Evolutionary conservation across 176 grass and related monocot species (phyloP).

Genomic region (Ensete ventricosum): DNA sequence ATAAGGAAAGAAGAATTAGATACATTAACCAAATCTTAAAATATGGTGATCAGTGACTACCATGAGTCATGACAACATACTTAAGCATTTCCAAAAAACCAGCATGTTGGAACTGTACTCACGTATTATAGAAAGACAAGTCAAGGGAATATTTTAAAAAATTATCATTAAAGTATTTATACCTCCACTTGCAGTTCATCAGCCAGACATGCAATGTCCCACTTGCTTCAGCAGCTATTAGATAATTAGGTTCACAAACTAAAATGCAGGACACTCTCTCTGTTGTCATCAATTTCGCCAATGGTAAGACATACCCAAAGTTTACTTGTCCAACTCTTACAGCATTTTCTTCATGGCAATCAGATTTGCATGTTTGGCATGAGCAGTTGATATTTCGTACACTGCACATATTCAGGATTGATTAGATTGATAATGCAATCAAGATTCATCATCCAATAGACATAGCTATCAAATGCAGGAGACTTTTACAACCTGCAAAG

Average conservation of each 20-base stretch:
- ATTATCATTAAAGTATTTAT: background rate
- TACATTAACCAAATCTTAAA: background rate
- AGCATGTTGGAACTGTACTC: background rate
- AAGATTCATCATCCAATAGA: background rate
- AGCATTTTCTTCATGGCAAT: slow-evolving; percentile 42
- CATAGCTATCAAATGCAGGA: background rate
- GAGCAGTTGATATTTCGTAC: slow-evolving; percentile 42
- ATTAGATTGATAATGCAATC: slow-evolving; percentile 29
- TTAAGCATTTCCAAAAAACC: background rate
- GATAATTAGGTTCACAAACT: slow-evolving; percentile 67
- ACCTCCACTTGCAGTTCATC: slow-evolving; percentile 70
- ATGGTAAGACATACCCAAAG: slow-evolving; percentile 56
- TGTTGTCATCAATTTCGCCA: slow-evolving; percentile 47
- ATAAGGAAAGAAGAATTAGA: background rate
- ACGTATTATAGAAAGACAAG: background rate
- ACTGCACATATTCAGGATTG: slow-evolving; percentile 36
- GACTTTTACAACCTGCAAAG: slow-evolving; percentile 64
- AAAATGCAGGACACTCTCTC: slow-evolving; percentile 55
- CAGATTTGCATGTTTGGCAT: slow-evolving; percentile 49
- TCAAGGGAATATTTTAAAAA: background rate
- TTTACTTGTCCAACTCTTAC: slow-evolving; percentile 58
- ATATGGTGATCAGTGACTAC: background rate
- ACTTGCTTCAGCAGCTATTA: slow-evolving; percentile 49
- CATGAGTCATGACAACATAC: background rate
- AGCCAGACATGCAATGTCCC: slow-evolving; percentile 72